Base-by-base conservation (phyloP, 23 red algal genomes). In the Gracilariopsis chorda region DNA sequence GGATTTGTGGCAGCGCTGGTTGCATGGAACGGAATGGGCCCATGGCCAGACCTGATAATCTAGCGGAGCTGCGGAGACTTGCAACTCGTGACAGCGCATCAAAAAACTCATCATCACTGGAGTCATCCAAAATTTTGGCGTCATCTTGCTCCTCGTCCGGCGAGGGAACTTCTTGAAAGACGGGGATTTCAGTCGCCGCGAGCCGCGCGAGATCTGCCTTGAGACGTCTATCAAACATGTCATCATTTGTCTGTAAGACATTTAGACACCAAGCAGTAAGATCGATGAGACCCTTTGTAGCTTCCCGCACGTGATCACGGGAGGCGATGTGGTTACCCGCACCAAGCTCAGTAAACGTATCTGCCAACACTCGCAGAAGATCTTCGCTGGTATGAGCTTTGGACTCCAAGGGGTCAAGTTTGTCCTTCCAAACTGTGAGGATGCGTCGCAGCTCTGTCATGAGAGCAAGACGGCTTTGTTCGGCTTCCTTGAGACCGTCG, bases 151-250 rank as follows among this genome's bases (percentile, higher is more conserved):
- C 33, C 13, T 17, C 29, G 29, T 63, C 35, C 25, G 28, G 40
- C 27, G 45, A 48, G 3, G 48, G 23, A 30, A 19, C 55, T 16
- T 61, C 23, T 4, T 67, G 85, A 41, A 89, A 89, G 14, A 89
- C 69, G 10, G 85, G 85, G 47, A 89, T 48, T 8, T 69, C 39
- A n/a, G 43, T 52, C 3, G 85, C 46, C 85, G 78, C 78, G 14
- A 77, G 45, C 23, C 85, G 48, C 3, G 85, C 65, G 17, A 89
- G 51, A 34, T 89, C 85, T 24, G 72, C 85, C 69, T 89, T 89
- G 61, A 91, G 45, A n/a, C 77, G 73, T n/a, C 88, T 73, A n/a
- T 91, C 88, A 45, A 91, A 91, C 29, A 91, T 67, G n/a, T 80
- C 78, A 64, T 84, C 77, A 27, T 93, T 83, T 51, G 90, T 93